Evolutionary conservation across 2,329 filamentous ascomycete species (phyloP).

Genomic region (Cercospora zeina): DNA sequence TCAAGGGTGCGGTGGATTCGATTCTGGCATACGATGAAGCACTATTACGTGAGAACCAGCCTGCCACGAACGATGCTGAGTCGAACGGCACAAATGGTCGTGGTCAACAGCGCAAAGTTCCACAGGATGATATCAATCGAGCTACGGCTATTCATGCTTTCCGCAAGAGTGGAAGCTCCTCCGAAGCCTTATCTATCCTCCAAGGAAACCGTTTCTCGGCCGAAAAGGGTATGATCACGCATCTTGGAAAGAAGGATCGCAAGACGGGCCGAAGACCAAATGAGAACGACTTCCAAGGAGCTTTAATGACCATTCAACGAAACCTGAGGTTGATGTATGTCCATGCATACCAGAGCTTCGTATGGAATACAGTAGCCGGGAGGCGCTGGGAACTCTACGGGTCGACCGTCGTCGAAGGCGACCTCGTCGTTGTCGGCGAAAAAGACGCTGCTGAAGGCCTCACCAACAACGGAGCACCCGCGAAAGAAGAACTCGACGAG

Average conservation of each 20-base stretch:
- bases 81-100: slow-evolving; percentile 13
- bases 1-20: slow-evolving; percentile 73
- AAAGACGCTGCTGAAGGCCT: slow-evolving; percentile 51
- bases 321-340: slow-evolving; percentile 91
- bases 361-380: slow-evolving; percentile 87
- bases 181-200: slow-evolving; percentile 64
- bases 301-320: slow-evolving; percentile 75
- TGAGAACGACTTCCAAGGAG: slow-evolving; percentile 73
- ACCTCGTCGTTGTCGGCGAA: slow-evolving; percentile 71
- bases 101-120: slow-evolving; percentile 49
- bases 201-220: slow-evolving; percentile 75
- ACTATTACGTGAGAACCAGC: slow-evolving; percentile 58
- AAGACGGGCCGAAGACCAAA: slow-evolving; percentile 51
- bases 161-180: slow-evolving; percentile 52
- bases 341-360: slow-evolving; percentile 90
- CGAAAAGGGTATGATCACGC: slow-evolving; percentile 75
- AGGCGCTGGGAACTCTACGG: slow-evolving; percentile 78
- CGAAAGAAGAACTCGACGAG: slow-evolving; percentile 52
- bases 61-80: slow-evolving; percentile 41
- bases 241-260: slow-evolving; percentile 58
- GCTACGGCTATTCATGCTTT: slow-evolving; percentile 78
- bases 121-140: slow-evolving; percentile 74
- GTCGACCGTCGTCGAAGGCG: slow-evolving; percentile 73
- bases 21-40: slow-evolving; percentile 72
- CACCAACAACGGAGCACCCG: slow-evolving; percentile 38